Evolutionary conservation across 768 basidiomycete species (phyloP).

Genomic region (Lactarius sp.): DNA sequence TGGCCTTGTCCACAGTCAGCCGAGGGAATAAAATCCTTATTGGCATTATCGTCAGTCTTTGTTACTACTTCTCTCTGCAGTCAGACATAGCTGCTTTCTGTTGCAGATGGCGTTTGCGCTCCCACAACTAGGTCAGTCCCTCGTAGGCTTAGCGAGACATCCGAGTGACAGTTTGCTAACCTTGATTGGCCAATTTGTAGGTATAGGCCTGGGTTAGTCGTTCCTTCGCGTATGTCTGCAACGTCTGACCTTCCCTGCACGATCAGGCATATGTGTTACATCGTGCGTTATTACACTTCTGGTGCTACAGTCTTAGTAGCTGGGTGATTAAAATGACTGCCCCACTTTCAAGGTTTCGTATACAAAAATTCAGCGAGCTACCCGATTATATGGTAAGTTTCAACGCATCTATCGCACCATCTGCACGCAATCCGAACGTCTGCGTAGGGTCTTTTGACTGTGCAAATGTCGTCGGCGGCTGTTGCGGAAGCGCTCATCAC

Average conservation of each 20-base stretch:
- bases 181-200: neutral
- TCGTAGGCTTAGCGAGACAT: neutral
- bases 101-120: conserved; percentile 4
- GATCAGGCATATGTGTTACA: conserved; percentile 1
- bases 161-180: neutral
- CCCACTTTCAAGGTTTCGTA: neutral
- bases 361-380: neutral
- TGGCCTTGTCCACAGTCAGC: neutral
- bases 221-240: neutral
- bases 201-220: neutral
- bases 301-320: neutral
- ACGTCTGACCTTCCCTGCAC: neutral
- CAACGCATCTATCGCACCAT: neutral
- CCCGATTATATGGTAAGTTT: neutral
- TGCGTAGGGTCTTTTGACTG: neutral
- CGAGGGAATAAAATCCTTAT: conserved; percentile 2
- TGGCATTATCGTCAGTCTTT: neutral
- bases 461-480: neutral
- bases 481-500: conserved; percentile 9
- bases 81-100: neutral
- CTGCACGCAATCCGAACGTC: neutral
- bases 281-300: neutral
- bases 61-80: neutral
- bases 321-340: neutral
- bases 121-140: conserved; percentile 3